Conservation (phyloP, 495 filamentous ascomycete genomes). For the Aspergillus carlsbadensis region DNA sequence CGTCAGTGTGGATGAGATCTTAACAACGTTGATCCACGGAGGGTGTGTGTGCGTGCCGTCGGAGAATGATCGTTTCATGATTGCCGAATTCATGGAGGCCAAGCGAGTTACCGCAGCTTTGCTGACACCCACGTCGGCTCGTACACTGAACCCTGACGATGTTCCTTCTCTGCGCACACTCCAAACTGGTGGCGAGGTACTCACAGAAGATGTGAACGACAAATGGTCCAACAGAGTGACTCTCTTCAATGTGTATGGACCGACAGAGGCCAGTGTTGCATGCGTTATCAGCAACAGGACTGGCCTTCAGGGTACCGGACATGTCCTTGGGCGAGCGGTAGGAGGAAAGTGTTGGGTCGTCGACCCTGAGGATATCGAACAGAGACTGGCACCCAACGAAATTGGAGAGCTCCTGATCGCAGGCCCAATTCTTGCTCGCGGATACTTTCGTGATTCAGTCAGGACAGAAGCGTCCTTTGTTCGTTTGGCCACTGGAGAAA, state of each 20-base stretch:
- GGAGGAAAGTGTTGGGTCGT: constrained; percentile 7
- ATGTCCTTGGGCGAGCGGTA: constrained; percentile 1
- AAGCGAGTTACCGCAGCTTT: constrained; percentile 4
- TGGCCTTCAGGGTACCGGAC: background rate
- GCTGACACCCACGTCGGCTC: constrained; percentile 9
- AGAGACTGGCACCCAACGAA: background rate
- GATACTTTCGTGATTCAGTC: constrained; percentile 1
- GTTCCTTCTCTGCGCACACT: constrained; percentile 3
- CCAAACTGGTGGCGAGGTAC: background rate
- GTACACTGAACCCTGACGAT: background rate
- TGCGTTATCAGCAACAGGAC: constrained; percentile 2
- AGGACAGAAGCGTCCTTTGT: constrained; percentile 5
- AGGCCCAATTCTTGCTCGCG: constrained; percentile 5
- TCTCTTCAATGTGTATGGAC: constrained; percentile 11
- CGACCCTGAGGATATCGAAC: background rate
- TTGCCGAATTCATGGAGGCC: constrained; percentile 3
- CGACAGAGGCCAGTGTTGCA: constrained; percentile 6
- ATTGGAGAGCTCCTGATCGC: constrained; percentile 8
- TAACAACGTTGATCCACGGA: constrained; percentile 6
- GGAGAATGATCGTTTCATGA: constrained; percentile 20
- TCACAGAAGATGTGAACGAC: constrained; percentile 6
- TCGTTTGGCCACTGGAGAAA: background rate
- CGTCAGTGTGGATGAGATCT: constrained; percentile 37
- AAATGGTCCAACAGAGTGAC: constrained; percentile 6
- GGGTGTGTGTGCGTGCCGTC: constrained; percentile 43